phyloP scores from a whole-genome alignment of 345 rosid genomes.

The Salix suchowensis region DNA sequence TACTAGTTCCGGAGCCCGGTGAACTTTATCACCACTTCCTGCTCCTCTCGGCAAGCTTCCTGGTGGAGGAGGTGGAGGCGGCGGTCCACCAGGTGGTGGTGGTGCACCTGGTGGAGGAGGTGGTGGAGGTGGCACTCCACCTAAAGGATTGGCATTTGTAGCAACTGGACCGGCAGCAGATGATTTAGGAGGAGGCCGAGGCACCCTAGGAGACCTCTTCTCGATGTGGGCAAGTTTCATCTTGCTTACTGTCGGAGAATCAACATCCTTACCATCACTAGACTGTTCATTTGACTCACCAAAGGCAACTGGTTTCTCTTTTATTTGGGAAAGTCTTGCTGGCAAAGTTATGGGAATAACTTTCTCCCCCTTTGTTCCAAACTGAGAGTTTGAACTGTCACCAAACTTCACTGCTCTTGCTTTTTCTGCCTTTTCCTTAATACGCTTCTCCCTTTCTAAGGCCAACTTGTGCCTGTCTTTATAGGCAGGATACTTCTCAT shows the following conservation, averaged over 20 bases:
- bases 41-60: slow-evolving; percentile 78
- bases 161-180: slow-evolving; percentile 37
- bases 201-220: slow-evolving; percentile 80
- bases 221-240: slow-evolving; percentile 68
- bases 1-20: slow-evolving; percentile 89
- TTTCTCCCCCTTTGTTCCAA: slow-evolving; percentile 20
- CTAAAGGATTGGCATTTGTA: slow-evolving; percentile 24
- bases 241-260: slow-evolving; percentile 55
- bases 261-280: slow-evolving; percentile 42
- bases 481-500: slow-evolving; percentile 87
- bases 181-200: slow-evolving; percentile 82
- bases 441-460: slow-evolving; percentile 77
- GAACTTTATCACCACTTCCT: slow-evolving; percentile 75
- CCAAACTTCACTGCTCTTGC: slow-evolving; percentile 75
- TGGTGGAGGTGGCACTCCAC: slow-evolving; percentile 47
- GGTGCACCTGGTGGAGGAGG: slow-evolving; percentile 56
- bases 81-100: slow-evolving; percentile 52
- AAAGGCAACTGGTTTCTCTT: slow-evolving; percentile 50
- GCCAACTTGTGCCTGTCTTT: slow-evolving; percentile 91
- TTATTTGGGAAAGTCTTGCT: slow-evolving; percentile 65
- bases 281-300: slow-evolving; percentile 48
- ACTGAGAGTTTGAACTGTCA: slow-evolving; percentile 29
- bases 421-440: slow-evolving; percentile 74
- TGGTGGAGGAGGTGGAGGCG: slow-evolving; percentile 83
- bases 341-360: slow-evolving; percentile 47